Evolutionary conservation across 371 early-diverging fungal species (phyloP).

Genomic region (Mucor circinelloides): DNA sequence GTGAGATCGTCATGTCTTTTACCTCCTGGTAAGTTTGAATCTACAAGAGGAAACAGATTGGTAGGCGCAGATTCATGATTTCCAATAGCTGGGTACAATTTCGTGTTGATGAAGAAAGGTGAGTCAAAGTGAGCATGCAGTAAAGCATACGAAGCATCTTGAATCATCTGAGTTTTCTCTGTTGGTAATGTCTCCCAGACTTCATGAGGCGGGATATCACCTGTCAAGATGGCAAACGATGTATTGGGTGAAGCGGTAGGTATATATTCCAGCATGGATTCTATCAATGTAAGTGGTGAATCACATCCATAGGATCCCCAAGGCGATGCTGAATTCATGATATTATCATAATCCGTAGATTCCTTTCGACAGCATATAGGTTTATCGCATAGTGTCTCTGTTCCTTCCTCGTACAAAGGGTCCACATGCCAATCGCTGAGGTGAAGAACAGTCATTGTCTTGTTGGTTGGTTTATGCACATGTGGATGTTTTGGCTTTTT

Average conservation of each 20-base stretch:
- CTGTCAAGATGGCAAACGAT: slow-evolving; percentile 58
- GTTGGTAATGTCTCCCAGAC: slow-evolving; percentile 57
- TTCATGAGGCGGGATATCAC: slow-evolving; percentile 69
- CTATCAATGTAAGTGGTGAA: slow-evolving; percentile 46
- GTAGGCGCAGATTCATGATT: slow-evolving; percentile 59
- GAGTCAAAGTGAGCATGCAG: slow-evolving; percentile 48
- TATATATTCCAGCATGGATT: slow-evolving; percentile 50
- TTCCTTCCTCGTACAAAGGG: slow-evolving; percentile 50
- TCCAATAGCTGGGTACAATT: slow-evolving; percentile 59
- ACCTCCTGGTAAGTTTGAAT: slow-evolving; percentile 35
- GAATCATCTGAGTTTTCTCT: slow-evolving; percentile 40
- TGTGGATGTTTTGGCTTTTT: slow-evolving; percentile 39
- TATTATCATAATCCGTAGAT: slow-evolving; percentile 37
- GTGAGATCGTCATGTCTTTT: slow-evolving; percentile 32
- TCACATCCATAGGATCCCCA: slow-evolving; percentile 61
- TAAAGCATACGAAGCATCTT: slow-evolving; percentile 39
- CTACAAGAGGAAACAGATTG: slow-evolving; percentile 49
- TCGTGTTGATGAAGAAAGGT: slow-evolving; percentile 29
- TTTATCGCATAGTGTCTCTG: slow-evolving; percentile 55
- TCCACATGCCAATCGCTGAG: slow-evolving; percentile 71
- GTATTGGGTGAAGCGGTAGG: slow-evolving; percentile 42
- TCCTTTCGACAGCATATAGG: slow-evolving; percentile 60
- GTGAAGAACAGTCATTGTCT: slow-evolving; percentile 55
- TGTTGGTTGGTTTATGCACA: slow-evolving; percentile 28
- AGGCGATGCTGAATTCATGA: slow-evolving; percentile 32